Evolutionary conservation across 2,329 filamentous ascomycete species (phyloP).

Genomic region (Colletotrichum endophyticum): DNA sequence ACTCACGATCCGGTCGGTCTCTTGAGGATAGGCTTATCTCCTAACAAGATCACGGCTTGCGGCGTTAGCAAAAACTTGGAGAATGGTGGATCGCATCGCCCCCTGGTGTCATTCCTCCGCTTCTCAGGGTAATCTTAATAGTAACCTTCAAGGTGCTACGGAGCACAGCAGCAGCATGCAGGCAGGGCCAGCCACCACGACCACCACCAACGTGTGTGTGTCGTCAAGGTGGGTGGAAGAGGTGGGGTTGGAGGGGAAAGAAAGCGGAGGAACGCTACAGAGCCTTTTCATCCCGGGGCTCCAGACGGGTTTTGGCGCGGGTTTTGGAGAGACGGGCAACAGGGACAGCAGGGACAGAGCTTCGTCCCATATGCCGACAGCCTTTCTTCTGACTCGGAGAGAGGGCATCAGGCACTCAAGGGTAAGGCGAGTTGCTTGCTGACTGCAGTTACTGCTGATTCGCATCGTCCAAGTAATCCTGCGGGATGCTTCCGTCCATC

Average conservation of each 20-base stretch:
- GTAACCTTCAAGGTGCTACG: constrained; percentile 7
- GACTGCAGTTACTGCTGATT: background rate
- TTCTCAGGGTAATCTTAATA: background rate
- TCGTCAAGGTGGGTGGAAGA: constrained; percentile 1
- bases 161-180: background rate
- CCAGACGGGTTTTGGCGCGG: background rate
- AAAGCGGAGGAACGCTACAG: background rate
- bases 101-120: background rate
- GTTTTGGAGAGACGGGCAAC: background rate
- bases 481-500: background rate
- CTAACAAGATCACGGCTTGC: background rate
- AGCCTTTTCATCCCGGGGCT: background rate
- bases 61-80: background rate
- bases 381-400: constrained; percentile 4
- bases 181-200: background rate
- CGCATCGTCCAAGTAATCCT: background rate
- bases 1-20: background rate
- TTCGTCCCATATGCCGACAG: constrained; percentile 1
- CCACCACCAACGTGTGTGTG: background rate
- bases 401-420: background rate
- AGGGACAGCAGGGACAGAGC: background rate
- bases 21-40: background rate
- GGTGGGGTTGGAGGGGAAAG: background rate
- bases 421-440: background rate
- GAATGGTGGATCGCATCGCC: background rate